Conservation (phyloP, 352 stramenopile genomes). For the Blastocystis sp. region DNA sequence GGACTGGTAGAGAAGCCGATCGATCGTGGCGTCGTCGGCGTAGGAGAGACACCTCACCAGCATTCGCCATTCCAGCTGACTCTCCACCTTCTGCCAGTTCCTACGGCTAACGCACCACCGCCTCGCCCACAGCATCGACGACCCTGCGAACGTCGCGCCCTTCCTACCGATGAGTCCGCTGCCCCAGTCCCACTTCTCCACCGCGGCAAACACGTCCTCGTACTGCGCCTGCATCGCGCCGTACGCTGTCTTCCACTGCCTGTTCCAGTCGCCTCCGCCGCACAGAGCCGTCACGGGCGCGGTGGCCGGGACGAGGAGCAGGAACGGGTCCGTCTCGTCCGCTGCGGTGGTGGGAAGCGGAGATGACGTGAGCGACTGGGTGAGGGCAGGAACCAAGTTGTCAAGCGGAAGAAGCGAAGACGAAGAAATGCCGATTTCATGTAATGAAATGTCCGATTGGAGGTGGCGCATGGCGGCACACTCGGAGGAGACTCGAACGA, state of each 20-base stretch:
- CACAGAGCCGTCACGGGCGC: background rate
- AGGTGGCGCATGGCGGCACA: background rate
- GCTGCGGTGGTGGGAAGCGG: background rate
- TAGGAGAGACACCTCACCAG: background rate
- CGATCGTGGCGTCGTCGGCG: background rate
- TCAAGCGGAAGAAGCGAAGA: background rate
- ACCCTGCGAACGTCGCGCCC: background rate
- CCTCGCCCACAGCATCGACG: background rate
- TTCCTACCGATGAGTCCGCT: background rate
- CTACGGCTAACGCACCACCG: background rate
- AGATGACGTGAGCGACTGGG: background rate
- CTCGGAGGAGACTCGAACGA: slow-evolving; percentile 22
- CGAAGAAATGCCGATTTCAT: background rate
- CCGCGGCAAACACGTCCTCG: background rate
- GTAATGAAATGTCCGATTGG: background rate
- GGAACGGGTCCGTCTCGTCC: background rate
- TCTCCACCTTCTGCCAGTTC: background rate
- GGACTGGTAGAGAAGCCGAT: slow-evolving; percentile 11
- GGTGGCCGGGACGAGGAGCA: background rate
- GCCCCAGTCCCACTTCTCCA: background rate
- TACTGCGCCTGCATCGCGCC: background rate
- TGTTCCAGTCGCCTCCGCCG: background rate
- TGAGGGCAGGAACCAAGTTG: background rate
- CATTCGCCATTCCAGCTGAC: slow-evolving; percentile 27
- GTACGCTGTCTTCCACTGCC: slow-evolving; percentile 13